Percentiles rank a stretch among this genome's conserved stretches.
Evolutionary conservation across 495 filamentous ascomycete species (phyloP).

Genomic region (Poronia punctata): DNA sequence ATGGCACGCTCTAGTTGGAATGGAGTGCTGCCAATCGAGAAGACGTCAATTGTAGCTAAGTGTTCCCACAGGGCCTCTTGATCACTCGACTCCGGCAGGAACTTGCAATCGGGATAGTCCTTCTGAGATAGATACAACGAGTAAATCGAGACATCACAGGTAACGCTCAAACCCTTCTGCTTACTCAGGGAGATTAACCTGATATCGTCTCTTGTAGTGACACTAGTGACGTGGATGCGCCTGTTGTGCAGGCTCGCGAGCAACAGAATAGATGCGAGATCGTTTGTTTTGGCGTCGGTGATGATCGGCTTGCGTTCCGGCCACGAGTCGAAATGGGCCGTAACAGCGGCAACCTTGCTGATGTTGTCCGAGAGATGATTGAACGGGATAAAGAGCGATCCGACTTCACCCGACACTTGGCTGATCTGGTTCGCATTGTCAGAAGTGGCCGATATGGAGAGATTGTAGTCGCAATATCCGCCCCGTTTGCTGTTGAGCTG

Average conservation of each 20-base stretch:
- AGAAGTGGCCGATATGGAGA: conserved; percentile 75
- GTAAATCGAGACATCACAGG: conserved; percentile 78
- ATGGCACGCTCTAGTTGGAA: conserved; percentile 63
- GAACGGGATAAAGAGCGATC: conserved; percentile 82
- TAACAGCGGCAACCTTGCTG: conserved; percentile 76
- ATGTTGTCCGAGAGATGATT: conserved; percentile 82
- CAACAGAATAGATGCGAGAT: conserved; percentile 72
- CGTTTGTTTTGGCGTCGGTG: conserved; percentile 78
- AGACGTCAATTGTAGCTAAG: conserved; percentile 69
- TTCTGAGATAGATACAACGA: conserved; percentile 70
- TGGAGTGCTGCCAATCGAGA: conserved; percentile 76
- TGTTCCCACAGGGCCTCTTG: conserved; percentile 77
- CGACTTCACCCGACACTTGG: conserved; percentile 65
- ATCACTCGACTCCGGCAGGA: conserved; percentile 62
- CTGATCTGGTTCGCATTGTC: conserved; percentile 70
- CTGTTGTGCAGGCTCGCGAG: conserved; percentile 77
- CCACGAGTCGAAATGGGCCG: conserved; percentile 76
- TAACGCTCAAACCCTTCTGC: conserved; percentile 74
- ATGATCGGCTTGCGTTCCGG: conserved; percentile 76
- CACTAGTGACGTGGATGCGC: conserved; percentile 77
- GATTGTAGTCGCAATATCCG: conserved; percentile 76
- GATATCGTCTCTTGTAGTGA: conserved; percentile 78
- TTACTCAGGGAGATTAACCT: conserved; percentile 73
- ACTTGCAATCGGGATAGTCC: conserved; percentile 63
- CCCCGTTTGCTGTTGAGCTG: conserved; percentile 64